Percentiles rank a stretch among this genome's conserved stretches.
Evolutionary conservation across 208 protist species (phyloP).

Genomic region (Polymyxa betae): DNA sequence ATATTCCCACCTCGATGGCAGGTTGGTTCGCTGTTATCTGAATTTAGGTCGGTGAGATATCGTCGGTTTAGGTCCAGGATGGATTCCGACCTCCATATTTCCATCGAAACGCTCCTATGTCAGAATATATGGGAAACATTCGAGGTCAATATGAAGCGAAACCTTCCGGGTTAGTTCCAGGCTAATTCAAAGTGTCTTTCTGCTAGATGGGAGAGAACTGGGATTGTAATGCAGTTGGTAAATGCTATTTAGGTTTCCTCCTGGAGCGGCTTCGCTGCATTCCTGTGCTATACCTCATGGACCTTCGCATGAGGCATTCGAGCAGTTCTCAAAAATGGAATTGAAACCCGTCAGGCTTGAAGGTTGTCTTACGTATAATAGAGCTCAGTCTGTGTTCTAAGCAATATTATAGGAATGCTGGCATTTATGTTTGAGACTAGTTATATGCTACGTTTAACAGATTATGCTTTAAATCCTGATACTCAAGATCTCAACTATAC

Average conservation of each 20-base stretch:
- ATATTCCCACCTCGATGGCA: slow-evolving; percentile 84
- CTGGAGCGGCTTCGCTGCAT: slow-evolving; percentile 74
- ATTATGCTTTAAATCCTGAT: slow-evolving; percentile 67
- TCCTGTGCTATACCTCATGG: slow-evolving; percentile 73
- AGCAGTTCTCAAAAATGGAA: slow-evolving; percentile 62
- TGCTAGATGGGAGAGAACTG: not conserved
- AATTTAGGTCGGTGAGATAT: not conserved
- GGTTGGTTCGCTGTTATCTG: not conserved
- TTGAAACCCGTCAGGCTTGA: slow-evolving; percentile 3
- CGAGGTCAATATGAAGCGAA: slow-evolving; percentile 83
- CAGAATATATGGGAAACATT: slow-evolving; percentile 87
- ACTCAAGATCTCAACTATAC: slow-evolving; percentile 75
- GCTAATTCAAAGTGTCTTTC: not conserved
- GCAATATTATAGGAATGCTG: slow-evolving; percentile 66
- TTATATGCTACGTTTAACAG: slow-evolving; percentile 75
- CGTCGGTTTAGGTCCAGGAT: slow-evolving; percentile 15
- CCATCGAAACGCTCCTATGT: slow-evolving; percentile 71
- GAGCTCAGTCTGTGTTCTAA: not conserved
- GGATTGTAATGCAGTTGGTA: not conserved
- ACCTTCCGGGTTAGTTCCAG: slow-evolving; percentile 29
- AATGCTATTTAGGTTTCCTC: slow-evolving; percentile 63
- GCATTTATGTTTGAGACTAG: slow-evolving; percentile 85
- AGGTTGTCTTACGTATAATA: slow-evolving; percentile 44
- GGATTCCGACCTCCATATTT: slow-evolving; percentile 43
- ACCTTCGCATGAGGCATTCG: slow-evolving; percentile 75